Conservation (phyloP, 1,284 basidiomycete genomes). For the Sparassis latifolia region DNA sequence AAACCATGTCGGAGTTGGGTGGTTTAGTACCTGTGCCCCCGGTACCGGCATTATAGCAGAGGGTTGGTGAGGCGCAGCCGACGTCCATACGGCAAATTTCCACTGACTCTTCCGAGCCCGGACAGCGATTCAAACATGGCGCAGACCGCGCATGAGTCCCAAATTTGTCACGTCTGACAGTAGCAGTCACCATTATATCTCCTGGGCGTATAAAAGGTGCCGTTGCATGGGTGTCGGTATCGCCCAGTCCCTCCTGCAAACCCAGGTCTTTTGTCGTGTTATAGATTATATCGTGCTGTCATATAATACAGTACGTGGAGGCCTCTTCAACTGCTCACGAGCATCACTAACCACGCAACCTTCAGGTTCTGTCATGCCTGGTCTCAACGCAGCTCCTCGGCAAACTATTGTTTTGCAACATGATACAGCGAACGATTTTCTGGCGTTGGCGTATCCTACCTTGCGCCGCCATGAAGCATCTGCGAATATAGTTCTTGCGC, state of each 20-base stretch:
- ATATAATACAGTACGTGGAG: not conserved
- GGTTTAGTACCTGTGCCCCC: too few relatives aligned
- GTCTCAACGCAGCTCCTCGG: slow-evolving; percentile 19
- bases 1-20: too few relatives aligned
- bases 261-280: too few relatives aligned
- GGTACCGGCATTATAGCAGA: too few relatives aligned
- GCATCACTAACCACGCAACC: not conserved
- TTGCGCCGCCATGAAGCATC: slow-evolving; percentile 39
- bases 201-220: not conserved
- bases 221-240: too few relatives aligned
- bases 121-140: not conserved
- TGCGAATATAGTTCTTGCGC: slow-evolving; percentile 46
- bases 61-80: not conserved
- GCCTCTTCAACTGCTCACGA: not conserved
- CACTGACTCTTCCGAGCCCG: slow-evolving; percentile 2
- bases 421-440: slow-evolving; percentile 34
- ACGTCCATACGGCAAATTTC: not conserved
- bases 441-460: slow-evolving; percentile 35
- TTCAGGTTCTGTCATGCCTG: slow-evolving; percentile 22
- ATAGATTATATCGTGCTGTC: not conserved
- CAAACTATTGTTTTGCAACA: slow-evolving; percentile 37
- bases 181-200: not conserved
- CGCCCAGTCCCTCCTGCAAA: too few relatives aligned
- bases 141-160: not conserved
- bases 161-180: slow-evolving; percentile 5